Evolutionary conservation across 495 filamentous ascomycete species (phyloP).

Genomic region (Cudoniella acicularis): DNA sequence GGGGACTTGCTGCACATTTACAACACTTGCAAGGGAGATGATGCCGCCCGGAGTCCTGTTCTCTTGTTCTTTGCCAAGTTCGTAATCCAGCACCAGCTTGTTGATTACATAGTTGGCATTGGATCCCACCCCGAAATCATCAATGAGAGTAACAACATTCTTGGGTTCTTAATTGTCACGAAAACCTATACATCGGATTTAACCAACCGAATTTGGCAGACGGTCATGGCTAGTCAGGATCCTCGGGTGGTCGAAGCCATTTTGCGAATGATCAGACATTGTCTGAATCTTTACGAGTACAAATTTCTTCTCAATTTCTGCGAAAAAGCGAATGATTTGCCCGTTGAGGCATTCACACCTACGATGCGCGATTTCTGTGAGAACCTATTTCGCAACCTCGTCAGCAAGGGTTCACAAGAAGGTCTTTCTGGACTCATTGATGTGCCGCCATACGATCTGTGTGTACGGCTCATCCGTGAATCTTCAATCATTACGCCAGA

Average conservation of each 20-base stretch:
- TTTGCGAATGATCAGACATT: constrained; percentile 66
- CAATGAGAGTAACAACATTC: constrained; percentile 71
- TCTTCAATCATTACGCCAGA: constrained; percentile 44
- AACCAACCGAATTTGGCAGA: constrained; percentile 81
- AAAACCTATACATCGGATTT: constrained; percentile 64
- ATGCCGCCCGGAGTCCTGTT: constrained; percentile 42
- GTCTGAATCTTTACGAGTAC: constrained; percentile 56
- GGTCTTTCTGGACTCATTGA: constrained; percentile 18
- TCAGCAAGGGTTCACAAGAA: constrained; percentile 7
- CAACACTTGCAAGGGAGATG: constrained; percentile 41
- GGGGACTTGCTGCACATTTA: constrained; percentile 63
- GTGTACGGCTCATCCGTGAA: constrained; percentile 65
- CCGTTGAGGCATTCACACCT: constrained; percentile 52
- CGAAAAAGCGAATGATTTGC: constrained; percentile 65
- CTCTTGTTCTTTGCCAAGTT: constrained; percentile 63
- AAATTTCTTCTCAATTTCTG: constrained; percentile 65
- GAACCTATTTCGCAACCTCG: constrained; percentile 26
- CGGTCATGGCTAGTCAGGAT: constrained; percentile 77
- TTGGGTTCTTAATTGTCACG: constrained; percentile 86
- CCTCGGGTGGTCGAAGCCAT: constrained; percentile 78
- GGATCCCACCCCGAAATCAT: constrained; percentile 93
- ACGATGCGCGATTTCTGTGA: constrained; percentile 52
- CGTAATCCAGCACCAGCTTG: constrained; percentile 59
- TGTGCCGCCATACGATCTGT: constrained; percentile 49
- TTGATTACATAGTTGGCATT: constrained; percentile 84